phyloP scores from a whole-genome alignment of 2,329 filamentous ascomycete species.

The Cladophialophora psammophila region DNA sequence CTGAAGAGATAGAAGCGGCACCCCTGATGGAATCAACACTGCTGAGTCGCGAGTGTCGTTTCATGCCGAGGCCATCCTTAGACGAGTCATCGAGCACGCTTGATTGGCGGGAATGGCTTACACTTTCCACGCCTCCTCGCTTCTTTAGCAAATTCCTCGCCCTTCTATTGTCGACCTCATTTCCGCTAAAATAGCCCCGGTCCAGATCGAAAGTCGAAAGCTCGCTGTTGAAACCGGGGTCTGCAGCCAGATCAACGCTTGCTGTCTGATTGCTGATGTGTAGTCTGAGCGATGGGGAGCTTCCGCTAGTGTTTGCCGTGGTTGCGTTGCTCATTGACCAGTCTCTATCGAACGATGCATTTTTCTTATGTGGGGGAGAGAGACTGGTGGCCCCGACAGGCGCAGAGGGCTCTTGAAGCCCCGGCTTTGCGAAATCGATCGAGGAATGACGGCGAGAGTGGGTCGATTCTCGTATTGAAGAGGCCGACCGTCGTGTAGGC shows the following conservation, averaged over 20 bases:
- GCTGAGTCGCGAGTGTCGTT: conserved; percentile 77
- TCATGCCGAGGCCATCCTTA: conserved; percentile 69
- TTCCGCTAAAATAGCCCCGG: conserved; percentile 91
- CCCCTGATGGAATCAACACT: conserved; percentile 79
- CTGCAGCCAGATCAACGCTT: conserved; percentile 30
- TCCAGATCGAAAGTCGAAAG: conserved; percentile 69
- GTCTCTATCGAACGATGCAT: conserved; percentile 64
- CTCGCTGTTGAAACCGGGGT: conserved; percentile 45
- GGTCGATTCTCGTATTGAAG: conserved; percentile 80
- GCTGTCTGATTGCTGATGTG: conserved; percentile 41
- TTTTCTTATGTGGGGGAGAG: conserved; percentile 59
- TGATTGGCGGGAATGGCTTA: conserved; percentile 69
- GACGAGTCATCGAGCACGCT: conserved; percentile 80
- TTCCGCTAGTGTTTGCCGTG: conserved; percentile 44
- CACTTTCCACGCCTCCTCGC: conserved; percentile 57
- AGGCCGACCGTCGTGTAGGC: conserved; percentile 72
- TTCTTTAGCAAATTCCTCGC: conserved; percentile 80
- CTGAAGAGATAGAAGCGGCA: conserved; percentile 60
- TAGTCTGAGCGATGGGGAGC: conserved; percentile 32
- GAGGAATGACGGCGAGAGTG: conserved; percentile 89
- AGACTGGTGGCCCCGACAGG: background rate
- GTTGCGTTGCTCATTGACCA: conserved; percentile 61
- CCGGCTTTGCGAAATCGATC: conserved; percentile 69
- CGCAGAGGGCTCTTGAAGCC: conserved; percentile 38
- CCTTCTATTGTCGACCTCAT: conserved; percentile 77